A percentile compares a stretch with the other conserved stretches of the same genome.
Conservation (phyloP, 2,329 filamentous ascomycete genomes). For the Paracoccidioides lutzii region DNA sequence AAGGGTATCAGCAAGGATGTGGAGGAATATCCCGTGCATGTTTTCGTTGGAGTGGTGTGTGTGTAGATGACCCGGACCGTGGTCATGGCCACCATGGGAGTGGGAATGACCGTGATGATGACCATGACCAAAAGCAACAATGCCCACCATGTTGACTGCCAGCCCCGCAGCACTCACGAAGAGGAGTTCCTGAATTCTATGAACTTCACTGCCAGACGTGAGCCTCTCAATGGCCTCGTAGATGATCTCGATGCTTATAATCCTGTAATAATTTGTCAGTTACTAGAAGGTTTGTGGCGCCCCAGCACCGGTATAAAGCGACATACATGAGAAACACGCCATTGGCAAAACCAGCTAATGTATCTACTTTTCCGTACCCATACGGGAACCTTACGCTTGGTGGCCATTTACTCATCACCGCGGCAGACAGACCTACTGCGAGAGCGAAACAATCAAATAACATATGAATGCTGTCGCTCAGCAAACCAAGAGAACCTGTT, state of each 20-base stretch:
- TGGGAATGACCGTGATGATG: slow-evolving; percentile 43
- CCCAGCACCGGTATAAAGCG: background rate
- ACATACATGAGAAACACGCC: slow-evolving; percentile 80
- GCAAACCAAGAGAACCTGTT: slow-evolving; percentile 83
- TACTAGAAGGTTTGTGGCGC: background rate
- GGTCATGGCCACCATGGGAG: slow-evolving; percentile 32
- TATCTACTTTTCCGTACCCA: slow-evolving; percentile 94
- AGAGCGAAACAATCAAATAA: slow-evolving; percentile 95
- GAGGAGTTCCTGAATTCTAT: slow-evolving; percentile 73
- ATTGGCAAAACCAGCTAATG: slow-evolving; percentile 88
- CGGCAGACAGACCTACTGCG: slow-evolving; percentile 76
- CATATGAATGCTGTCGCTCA: slow-evolving; percentile 98
- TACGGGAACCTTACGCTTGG: slow-evolving; percentile 82
- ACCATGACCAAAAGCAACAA: slow-evolving; percentile 67
- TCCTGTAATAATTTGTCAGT: slow-evolving; percentile 36
- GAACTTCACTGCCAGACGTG: slow-evolving; percentile 69
- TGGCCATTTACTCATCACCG: slow-evolving; percentile 94
- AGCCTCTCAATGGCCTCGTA: slow-evolving; percentile 87
- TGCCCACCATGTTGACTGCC: slow-evolving; percentile 80
- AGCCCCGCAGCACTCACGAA: slow-evolving; percentile 78
- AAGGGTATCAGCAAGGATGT: slow-evolving; percentile 87
- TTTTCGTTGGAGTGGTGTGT: slow-evolving; percentile 77
- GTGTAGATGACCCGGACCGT: slow-evolving; percentile 20
- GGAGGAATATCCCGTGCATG: slow-evolving; percentile 94
- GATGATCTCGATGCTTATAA: slow-evolving; percentile 91